Evolutionary conservation across 805 yeast genomes (phyloP).

Genomic region (Candida lessepsii): DNA sequence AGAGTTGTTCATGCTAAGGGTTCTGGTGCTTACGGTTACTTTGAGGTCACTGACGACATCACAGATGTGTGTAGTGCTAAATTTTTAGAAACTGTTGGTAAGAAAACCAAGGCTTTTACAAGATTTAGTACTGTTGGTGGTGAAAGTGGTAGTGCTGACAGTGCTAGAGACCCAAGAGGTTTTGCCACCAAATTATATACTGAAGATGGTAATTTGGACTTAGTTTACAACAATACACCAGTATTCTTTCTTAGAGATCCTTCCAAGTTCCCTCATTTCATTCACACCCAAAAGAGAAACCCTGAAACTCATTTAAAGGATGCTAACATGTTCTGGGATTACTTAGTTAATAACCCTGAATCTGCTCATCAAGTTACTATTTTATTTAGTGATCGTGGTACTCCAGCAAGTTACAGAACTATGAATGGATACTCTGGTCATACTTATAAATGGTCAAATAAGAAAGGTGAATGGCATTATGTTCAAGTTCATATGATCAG

Average conservation of each 20-base stretch:
- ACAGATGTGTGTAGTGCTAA: constrained; percentile 67
- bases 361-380: constrained; percentile 71
- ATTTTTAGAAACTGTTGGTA: constrained; percentile 73
- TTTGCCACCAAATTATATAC: constrained; percentile 78
- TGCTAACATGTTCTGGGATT: constrained; percentile 84
- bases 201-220: constrained; percentile 80
- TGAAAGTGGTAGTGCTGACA: constrained; percentile 76
- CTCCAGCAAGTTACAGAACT: constrained; percentile 69
- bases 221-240: constrained; percentile 85
- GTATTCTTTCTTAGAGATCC: constrained; percentile 84
- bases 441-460: constrained; percentile 76
- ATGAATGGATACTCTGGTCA: constrained; percentile 88
- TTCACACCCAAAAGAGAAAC: constrained; percentile 86
- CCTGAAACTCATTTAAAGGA: constrained; percentile 80
- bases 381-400: constrained; percentile 79
- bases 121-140: constrained; percentile 90
- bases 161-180: constrained; percentile 88
- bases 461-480: constrained; percentile 72
- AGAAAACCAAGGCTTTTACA: constrained; percentile 69
- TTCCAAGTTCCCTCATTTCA: constrained; percentile 80
- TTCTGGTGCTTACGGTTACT: constrained; percentile 84
- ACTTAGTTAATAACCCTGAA: constrained; percentile 69
- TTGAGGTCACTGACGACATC: constrained; percentile 85
- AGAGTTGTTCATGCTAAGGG: constrained; percentile 94
- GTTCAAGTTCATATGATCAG: constrained; percentile 73